Percentiles rank a stretch among this genome's conserved stretches.
phyloP scores from a whole-genome alignment of 305 asterid genomes.

The Fraxinus ornus region DNA sequence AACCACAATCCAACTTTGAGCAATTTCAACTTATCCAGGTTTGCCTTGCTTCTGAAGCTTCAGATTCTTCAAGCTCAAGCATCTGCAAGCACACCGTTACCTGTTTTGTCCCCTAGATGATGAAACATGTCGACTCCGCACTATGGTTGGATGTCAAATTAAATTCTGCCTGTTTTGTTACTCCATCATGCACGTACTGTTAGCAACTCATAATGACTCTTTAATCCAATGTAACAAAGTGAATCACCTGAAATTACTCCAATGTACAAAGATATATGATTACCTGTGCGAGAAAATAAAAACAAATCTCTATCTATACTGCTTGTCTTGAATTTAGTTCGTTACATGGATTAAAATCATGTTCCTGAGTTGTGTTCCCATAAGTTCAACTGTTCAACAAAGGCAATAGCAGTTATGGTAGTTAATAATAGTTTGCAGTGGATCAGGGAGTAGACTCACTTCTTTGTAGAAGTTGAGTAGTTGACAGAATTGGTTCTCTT shows the following conservation, averaged over 20 bases:
- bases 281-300: not conserved
- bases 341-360: not conserved
- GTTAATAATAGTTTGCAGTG: not conserved
- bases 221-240: not conserved
- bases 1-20: not conserved
- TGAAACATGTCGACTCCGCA: not conserved
- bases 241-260: not conserved
- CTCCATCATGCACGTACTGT: not conserved
- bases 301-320: not conserved
- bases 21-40: no score
- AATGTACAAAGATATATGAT: not conserved
- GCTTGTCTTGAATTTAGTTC: not conserved
- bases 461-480: not conserved
- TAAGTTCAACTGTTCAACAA: not conserved
- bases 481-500: not conserved
- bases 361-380: not conserved
- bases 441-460: not conserved
- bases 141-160: not conserved
- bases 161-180: not conserved
- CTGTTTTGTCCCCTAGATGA: not conserved
- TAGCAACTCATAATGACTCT: not conserved
- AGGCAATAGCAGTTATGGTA: not conserved
- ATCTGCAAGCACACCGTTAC: not conserved
- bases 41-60: not conserved
- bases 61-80: not conserved